These are phyloP conservation scores for Mortierella hygrophila DNA, from an alignment of 192 early-diverging fungal genomes.

Conservation along the genomic window DNA sequence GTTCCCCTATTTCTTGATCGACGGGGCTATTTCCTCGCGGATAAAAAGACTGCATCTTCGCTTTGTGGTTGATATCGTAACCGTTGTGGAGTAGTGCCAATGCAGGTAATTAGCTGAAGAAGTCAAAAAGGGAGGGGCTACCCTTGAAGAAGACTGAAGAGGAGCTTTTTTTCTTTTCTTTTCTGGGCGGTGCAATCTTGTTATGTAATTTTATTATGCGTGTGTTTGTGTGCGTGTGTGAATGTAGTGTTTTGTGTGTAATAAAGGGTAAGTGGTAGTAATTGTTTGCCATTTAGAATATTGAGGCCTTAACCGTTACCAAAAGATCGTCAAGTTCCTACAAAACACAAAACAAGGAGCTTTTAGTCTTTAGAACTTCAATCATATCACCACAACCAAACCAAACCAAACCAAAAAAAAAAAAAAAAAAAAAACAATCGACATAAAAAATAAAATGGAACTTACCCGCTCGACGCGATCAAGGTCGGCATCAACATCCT, in stretches of 20 bases:
- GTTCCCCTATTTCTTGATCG: too few species aligned
- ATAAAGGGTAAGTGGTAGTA: neutral
- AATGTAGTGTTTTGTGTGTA: neutral
- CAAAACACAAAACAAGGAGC: neutral
- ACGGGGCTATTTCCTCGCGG: too few species aligned
- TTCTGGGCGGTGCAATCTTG: too few species aligned
- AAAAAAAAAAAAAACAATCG: neutral
- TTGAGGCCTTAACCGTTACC: conserved; percentile 50
- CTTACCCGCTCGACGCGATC: conserved; percentile 51
- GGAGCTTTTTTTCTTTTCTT: too few species aligned
- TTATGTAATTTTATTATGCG: too few species aligned
- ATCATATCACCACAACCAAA: neutral
- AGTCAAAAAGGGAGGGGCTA: too few species aligned
- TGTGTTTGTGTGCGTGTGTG: too few species aligned
- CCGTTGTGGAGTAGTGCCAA: too few species aligned
- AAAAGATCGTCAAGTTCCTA: conserved; percentile 56
- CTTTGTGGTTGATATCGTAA: too few species aligned
- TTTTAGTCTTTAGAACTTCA: neutral
- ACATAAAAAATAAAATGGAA: neutral
- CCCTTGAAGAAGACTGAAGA: too few species aligned
- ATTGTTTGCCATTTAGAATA: neutral
- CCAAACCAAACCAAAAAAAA: neutral
- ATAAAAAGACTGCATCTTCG: too few species aligned
- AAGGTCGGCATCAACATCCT: conserved; percentile 50
- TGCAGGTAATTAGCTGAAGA: too few species aligned